Percentiles rank a stretch among this genome's conserved stretches.
phyloP scores from a whole-genome alignment of 495 filamentous ascomycete species.

The Geopyxis carbonaria region DNA sequence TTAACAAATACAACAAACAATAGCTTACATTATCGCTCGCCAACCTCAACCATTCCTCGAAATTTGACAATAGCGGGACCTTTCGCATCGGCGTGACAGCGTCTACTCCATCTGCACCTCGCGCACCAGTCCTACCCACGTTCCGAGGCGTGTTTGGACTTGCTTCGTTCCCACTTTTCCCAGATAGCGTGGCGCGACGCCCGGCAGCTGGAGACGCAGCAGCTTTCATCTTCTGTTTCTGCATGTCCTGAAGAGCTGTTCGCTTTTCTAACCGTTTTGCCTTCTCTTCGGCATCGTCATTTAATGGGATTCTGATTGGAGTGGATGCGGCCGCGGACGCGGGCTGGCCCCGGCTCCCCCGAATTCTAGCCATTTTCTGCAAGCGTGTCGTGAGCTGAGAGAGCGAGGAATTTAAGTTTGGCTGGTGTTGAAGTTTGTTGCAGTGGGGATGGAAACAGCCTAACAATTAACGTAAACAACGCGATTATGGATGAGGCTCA shows the following conservation, averaged over 20 bases:
- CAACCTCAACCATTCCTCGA: conserved; percentile 99
- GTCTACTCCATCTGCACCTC: conserved; percentile 40
- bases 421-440: too few relatives aligned
- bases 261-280: conserved; percentile 72
- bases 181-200: conserved; percentile 47
- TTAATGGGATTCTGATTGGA: conserved; percentile 51
- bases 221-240: conserved; percentile 79
- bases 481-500: too few relatives aligned
- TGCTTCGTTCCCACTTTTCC: conserved; percentile 41
- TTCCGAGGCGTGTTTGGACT: conserved; percentile 35
- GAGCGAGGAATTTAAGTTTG: too few relatives aligned
- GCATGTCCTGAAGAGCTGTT: conserved; percentile 72
- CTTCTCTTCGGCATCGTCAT: conserved; percentile 89
- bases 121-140: conserved; percentile 32
- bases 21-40: conserved; percentile 73
- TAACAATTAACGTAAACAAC: too few relatives aligned
- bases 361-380: too few relatives aligned
- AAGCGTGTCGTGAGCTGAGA: too few relatives aligned
- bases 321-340: neutral
- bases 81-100: conserved; percentile 92
- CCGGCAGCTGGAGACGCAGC: conserved; percentile 61
- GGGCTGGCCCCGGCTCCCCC: too few relatives aligned
- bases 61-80: conserved; percentile 88
- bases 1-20: conserved; percentile 4
- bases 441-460: too few relatives aligned